Evolutionary conservation across 192 early-diverging fungal genomes (phyloP), one percentile per base, ranked within the genome.

Genomic region (Umbelopsis isabellina): DNA sequence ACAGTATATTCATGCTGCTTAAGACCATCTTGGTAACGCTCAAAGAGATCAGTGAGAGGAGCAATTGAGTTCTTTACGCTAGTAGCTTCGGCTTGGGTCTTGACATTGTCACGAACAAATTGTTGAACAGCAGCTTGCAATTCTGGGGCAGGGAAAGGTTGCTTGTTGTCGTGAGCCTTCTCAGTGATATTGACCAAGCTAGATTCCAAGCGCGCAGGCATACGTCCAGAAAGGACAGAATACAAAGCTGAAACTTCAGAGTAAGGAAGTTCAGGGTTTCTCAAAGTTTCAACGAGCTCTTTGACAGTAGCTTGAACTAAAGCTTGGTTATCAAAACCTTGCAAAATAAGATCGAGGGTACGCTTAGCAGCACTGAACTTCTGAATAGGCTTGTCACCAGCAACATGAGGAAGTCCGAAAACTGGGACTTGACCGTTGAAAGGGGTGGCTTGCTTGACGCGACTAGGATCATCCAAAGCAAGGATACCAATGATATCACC

Each of bases 401-500:
- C 80, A 18, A 93, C 82, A 51, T 93, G 91, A 35, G 97, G 93
- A 53, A 92, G 86, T 18, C 94, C 92, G 69, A 87, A 85, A 7
- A 74, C 35, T 10, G 89, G 81, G 25, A 92, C 79, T 79, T 92
- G 89, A 68, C 92, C 92, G 73, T 87, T 89, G 65, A 91, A 99
- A 46, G 90, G 87, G 71, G 87, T 85, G 33, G 97, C 96, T 51
- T 93, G 90, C 78, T 93, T 93, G 68, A 99, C 97, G 30, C 85
- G 87, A 55, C 87, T 91, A 48, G 95, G 95, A 69, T 99, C 96
- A 76, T 99, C 97, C 61, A 99, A 85, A n/a, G 87, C 88, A 68
- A 99, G 84, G 52, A 89, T 88, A 71, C 93, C 97, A 72, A 99
- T 91, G 58, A 99, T 90, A 75, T 99, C 97, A 72, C 96, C 97